Evolutionary conservation across 176 grass and related monocot genomes (phyloP).

Genomic region (Oryza officinalis): DNA sequence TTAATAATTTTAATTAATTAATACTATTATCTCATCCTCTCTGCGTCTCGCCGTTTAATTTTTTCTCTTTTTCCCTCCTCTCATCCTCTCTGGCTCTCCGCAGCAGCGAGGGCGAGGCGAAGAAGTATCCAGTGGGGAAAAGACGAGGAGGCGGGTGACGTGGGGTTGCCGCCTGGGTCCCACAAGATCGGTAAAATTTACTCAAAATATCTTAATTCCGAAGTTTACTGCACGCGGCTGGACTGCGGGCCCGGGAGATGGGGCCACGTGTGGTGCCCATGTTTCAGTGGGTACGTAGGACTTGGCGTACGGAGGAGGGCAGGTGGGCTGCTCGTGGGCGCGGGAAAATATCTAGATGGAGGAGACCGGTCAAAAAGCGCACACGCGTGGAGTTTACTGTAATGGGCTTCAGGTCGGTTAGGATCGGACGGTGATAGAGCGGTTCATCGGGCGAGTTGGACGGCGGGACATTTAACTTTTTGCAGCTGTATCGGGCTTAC

Average conservation of each 20-base stretch:
- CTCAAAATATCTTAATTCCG: not conserved
- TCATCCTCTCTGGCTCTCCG: too few relatives aligned
- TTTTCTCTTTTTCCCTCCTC: too few relatives aligned
- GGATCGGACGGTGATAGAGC: not conserved
- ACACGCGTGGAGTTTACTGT: not conserved
- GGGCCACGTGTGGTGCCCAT: too few relatives aligned
- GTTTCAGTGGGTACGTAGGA: not conserved
- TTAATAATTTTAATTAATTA: not conserved
- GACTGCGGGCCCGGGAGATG: too few relatives aligned
- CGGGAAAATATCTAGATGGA: slow-evolving; percentile 29
- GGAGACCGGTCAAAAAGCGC: not conserved
- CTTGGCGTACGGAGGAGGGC: not conserved
- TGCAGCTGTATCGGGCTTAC: too few relatives aligned
- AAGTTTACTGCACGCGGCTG: too few relatives aligned
- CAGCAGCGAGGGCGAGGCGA: too few relatives aligned
- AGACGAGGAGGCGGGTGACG: too few relatives aligned
- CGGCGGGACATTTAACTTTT: too few relatives aligned
- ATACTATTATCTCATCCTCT: not conserved
- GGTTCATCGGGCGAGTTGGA: not conserved
- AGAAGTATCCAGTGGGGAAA: too few relatives aligned
- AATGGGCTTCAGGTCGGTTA: not conserved
- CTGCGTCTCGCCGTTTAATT: too few relatives aligned
- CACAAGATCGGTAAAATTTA: not conserved
- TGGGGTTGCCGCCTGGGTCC: not conserved
- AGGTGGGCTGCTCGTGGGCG: not conserved